A percentile compares a stretch with the other conserved stretches of the same genome.
Evolutionary conservation across 257 asterid genomes (phyloP).

Genomic region (Leonotis leonurus): DNA sequence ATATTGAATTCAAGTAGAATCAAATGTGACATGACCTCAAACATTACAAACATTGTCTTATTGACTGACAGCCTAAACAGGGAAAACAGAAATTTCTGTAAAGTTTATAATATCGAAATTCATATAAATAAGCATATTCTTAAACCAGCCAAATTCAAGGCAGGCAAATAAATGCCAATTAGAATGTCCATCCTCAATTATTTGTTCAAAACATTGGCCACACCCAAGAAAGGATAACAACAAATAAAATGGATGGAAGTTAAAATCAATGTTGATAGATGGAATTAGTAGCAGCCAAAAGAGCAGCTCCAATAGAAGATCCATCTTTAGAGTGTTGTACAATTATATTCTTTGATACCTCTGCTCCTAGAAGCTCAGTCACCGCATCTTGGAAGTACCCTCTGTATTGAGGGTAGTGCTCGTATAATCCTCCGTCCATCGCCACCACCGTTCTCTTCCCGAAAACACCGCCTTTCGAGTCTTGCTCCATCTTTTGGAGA

Average conservation of each 20-base stretch:
- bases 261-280: conserved; percentile 35
- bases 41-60: too few species aligned
- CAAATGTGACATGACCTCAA: too few species aligned
- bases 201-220: neutral
- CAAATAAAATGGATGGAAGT: neutral
- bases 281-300: conserved; percentile 79
- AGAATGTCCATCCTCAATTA: neutral
- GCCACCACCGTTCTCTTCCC: conserved; percentile 81
- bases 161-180: neutral
- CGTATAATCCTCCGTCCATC: conserved; percentile 81
- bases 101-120: too few species aligned
- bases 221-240: neutral
- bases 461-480: conserved; percentile 41
- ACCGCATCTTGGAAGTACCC: conserved; percentile 56
- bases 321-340: conserved; percentile 79
- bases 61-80: too few species aligned
- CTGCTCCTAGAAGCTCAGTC: conserved; percentile 50
- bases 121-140: too few species aligned
- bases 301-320: conserved; percentile 78
- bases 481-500: conserved; percentile 65
- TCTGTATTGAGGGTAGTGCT: conserved; percentile 64
- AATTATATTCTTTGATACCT: conserved; percentile 39
- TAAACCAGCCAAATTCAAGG: neutral
- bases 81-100: too few species aligned
- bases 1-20: too few species aligned